Conservation (phyloP, 2,329 filamentous ascomycete genomes). For the Pyricularia sp. region DNA sequence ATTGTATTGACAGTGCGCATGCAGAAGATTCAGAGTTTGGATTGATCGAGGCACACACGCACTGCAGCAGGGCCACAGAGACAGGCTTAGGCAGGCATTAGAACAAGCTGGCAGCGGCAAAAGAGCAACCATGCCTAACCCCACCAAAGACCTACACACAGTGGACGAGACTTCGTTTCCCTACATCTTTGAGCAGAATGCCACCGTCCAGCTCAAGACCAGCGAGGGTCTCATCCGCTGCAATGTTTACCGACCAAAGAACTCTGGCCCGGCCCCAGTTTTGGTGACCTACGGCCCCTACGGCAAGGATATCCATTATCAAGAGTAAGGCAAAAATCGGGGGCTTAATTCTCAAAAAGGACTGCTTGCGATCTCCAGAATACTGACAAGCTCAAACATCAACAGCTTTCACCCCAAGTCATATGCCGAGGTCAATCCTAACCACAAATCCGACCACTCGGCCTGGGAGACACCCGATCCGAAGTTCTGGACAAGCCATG, state of each 20-base stretch:
- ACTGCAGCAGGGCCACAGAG: not conserved
- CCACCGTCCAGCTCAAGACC: slow-evolving; percentile 20
- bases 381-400: not conserved
- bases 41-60: not conserved
- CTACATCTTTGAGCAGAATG: slow-evolving; percentile 33
- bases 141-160: slow-evolving; percentile 18
- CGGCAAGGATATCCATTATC: slow-evolving; percentile 62
- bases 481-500: slow-evolving; percentile 42
- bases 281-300: slow-evolving; percentile 66
- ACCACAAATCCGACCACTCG: slow-evolving; percentile 43
- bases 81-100: not conserved
- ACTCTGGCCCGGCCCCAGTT: slow-evolving; percentile 36
- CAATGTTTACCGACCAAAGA: slow-evolving; percentile 28
- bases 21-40: not conserved
- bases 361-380: too few relatives aligned
- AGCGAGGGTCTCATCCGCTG: slow-evolving; percentile 22
- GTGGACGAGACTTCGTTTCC: slow-evolving; percentile 20
- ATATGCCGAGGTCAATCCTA: slow-evolving; percentile 40
- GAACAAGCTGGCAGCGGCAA: not conserved
- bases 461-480: slow-evolving; percentile 53
- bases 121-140: slow-evolving; percentile 17
- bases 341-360: slow-evolving; percentile 6
- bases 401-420: slow-evolving; percentile 27
- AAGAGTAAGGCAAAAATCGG: slow-evolving; percentile 22
- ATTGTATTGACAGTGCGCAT: not conserved